Conservation (phyloP, 805 yeast species). For the Candida nitratophila region DNA sequence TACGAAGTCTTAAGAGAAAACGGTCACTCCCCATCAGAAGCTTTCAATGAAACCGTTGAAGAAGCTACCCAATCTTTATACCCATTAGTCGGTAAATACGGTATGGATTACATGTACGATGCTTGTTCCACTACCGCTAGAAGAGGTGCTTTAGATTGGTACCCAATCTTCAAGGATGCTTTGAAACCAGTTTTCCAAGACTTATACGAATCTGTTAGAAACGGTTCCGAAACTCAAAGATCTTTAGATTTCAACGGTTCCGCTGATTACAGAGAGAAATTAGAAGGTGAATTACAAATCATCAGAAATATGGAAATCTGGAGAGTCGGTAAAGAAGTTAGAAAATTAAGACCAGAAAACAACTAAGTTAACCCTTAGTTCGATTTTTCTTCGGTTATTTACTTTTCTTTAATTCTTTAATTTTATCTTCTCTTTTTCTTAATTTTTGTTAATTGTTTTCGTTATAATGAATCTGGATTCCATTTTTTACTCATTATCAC, state of each 20-base stretch:
- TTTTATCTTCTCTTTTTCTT: not conserved
- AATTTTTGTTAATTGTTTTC: not conserved
- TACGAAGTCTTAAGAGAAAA: slow-evolving; percentile 99
- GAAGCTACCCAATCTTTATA: slow-evolving; percentile 99
- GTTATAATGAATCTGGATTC: not conserved
- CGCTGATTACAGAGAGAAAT: slow-evolving; percentile 94
- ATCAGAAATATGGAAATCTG: slow-evolving; percentile 99
- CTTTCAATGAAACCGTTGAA: slow-evolving; percentile 99
- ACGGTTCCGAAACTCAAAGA: slow-evolving; percentile 97
- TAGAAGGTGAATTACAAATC: slow-evolving; percentile 85
- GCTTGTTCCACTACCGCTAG: slow-evolving; percentile 99
- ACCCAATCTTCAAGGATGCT: slow-evolving; percentile 97
- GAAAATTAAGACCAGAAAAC: slow-evolving; percentile 99
- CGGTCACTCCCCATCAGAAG: slow-evolving; percentile 99
- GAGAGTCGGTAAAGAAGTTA: slow-evolving; percentile 99
- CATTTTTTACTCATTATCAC: not conserved
- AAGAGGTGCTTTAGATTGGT: slow-evolving; percentile 99
- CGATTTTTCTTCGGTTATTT: not conserved
- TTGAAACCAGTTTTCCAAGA: slow-evolving; percentile 97
- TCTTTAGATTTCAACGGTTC: slow-evolving; percentile 98
- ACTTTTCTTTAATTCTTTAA: too few relatives aligned
- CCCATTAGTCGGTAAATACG: slow-evolving; percentile 98
- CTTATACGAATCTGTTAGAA: slow-evolving; percentile 88
- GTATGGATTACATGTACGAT: slow-evolving; percentile 99
- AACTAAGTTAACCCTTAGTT: slow-evolving; percentile 40